phyloP scores from a whole-genome alignment of 768 basidiomycete species.

The Termitomyces bulborhizus region DNA sequence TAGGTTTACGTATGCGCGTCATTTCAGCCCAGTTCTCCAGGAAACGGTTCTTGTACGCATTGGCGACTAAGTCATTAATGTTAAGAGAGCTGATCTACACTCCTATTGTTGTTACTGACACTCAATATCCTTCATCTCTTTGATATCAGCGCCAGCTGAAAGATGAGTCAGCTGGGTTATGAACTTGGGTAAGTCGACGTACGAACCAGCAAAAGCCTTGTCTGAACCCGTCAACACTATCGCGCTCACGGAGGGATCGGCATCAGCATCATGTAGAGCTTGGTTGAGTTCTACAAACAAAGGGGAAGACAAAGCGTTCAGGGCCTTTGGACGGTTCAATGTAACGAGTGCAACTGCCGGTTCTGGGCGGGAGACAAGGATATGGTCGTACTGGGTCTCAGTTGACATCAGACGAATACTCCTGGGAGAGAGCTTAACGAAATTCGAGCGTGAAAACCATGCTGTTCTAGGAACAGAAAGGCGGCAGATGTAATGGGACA shows the following conservation, averaged over 20 bases:
- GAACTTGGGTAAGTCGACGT: neutral
- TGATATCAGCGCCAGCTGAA: constrained; percentile 94
- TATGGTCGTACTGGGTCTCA: constrained; percentile 47
- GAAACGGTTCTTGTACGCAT: constrained; percentile 83
- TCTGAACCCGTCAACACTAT: constrained; percentile 92
- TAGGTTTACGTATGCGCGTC: constrained; percentile 75
- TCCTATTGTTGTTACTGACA: constrained; percentile 42
- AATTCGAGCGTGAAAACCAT: constrained; percentile 5
- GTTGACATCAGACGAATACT: constrained; percentile 44
- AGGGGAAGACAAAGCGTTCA: constrained; percentile 82
- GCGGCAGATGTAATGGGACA: constrained; percentile 19
- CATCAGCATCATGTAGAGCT: constrained; percentile 65
- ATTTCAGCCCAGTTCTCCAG: constrained; percentile 79
- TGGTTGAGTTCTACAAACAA: constrained; percentile 79
- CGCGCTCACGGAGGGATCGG: constrained; percentile 67
- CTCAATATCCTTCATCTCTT: constrained; percentile 97
- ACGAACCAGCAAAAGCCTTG: constrained; percentile 87
- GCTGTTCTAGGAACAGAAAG: constrained; percentile 14
- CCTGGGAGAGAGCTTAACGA: constrained; percentile 6
- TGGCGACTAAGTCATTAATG: constrained; percentile 47
- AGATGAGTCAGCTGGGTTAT: neutral
- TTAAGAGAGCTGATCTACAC: neutral
- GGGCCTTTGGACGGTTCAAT: constrained; percentile 82
- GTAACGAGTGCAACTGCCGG: constrained; percentile 74
- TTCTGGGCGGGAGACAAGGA: constrained; percentile 63